Evolutionary conservation across 2,329 filamentous ascomycete genomes (phyloP).

Genomic region (Calonectria hawksworthii): DNA sequence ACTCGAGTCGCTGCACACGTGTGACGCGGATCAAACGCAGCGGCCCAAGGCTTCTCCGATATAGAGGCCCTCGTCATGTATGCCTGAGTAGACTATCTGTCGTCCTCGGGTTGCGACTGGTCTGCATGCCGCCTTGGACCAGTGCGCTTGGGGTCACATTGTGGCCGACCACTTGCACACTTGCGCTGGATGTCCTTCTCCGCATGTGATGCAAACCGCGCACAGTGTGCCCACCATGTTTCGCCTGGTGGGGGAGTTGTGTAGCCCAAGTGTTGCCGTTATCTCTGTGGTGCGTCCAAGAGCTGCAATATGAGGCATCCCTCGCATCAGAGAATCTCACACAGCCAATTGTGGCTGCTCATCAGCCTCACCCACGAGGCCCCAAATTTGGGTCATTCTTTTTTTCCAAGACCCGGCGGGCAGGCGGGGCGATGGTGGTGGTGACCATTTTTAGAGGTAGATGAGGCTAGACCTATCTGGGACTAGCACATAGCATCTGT

Average conservation of each 20-base stretch:
- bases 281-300: background rate
- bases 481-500: background rate
- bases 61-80: background rate
- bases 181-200: background rate
- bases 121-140: constrained; percentile 10
- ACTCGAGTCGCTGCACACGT: background rate
- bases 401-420: background rate
- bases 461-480: constrained; percentile 27
- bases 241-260: background rate
- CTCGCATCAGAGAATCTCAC: background rate
- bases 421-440: constrained; percentile 5
- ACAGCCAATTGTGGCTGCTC: constrained; percentile 26
- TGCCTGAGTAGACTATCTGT: background rate
- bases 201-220: constrained; percentile 13
- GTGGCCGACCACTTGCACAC: background rate
- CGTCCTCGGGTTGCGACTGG: background rate
- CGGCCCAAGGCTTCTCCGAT: background rate
- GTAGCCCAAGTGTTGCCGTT: background rate
- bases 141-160: constrained; percentile 9
- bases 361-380: constrained; percentile 29
- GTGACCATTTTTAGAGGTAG: constrained; percentile 32
- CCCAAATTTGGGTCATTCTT: constrained; percentile 38
- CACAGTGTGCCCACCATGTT: constrained; percentile 4
- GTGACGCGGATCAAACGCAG: constrained; percentile 9
- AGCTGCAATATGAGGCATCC: background rate